These are phyloP conservation scores for Ligustrum vulgare DNA, from an alignment of 257 asterid genomes.

Conservation along the genomic window DNA sequence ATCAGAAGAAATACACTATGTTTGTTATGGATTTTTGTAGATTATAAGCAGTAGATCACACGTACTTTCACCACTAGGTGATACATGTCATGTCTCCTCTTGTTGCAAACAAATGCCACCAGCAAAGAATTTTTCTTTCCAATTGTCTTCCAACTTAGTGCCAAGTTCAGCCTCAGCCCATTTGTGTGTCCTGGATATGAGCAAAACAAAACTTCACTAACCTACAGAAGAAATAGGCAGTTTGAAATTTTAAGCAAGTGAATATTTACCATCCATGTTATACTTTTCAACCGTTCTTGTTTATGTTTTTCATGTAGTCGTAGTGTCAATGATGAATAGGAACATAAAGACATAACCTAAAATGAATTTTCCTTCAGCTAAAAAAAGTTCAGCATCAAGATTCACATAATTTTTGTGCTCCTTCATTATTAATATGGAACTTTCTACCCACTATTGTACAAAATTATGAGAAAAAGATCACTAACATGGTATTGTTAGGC, in stretches of 20 bases:
- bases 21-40: too few relatives aligned
- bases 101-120: constrained; percentile 96
- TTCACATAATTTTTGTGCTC: neutral
- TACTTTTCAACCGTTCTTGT: neutral
- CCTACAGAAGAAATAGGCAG: constrained; percentile 9
- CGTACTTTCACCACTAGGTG: constrained; percentile 73
- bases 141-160: constrained; percentile 99
- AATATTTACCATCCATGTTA: constrained; percentile 4
- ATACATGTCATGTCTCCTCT: constrained; percentile 98
- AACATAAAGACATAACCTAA: neutral
- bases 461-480: too few relatives aligned
- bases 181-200: constrained; percentile 82
- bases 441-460: too few relatives aligned
- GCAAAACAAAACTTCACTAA: constrained; percentile 11
- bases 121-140: constrained; percentile 94
- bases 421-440: too few relatives aligned
- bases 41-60: too few relatives aligned
- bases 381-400: constrained; percentile 3
- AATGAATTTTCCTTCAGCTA: neutral
- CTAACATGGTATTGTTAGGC: too few relatives aligned
- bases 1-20: too few relatives aligned
- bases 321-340: neutral
- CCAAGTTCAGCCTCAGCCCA: constrained; percentile 99
- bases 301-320: neutral
- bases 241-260: constrained; percentile 8